Evolutionary conservation across 2,329 filamentous ascomycete species (phyloP), one percentile per base, ranked within the genome.

Genomic region (Penicillium sp.): DNA sequence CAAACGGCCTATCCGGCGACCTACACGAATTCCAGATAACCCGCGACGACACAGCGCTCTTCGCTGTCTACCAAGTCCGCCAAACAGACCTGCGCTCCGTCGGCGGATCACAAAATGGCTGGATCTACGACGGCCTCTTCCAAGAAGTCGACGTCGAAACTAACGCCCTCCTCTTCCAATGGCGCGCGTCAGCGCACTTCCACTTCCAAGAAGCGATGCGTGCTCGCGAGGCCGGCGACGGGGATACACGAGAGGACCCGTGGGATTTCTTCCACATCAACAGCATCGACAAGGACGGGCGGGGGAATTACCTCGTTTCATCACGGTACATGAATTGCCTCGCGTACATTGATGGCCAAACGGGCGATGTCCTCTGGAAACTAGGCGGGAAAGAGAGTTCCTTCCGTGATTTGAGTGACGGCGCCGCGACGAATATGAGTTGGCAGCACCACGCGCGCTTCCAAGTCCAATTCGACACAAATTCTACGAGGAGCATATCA

Each of bases 191-290:
- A 4, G 76, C 82, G 3, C 79, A 82, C 62, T 68, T 81, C 55
- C 54, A 71, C 20, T 58, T 74, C 31, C 58, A 59, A 14, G 68
- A 75, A 25, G 62, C 59, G 15, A 59, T 61, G 34, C 62, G 69
- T n/a, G 53, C 52, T n/a, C 58, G 58, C 28, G 64, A 68, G 11
- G 41, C 20, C 28, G 56, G 57, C 5, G 56, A 60, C 15, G 68
- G 69, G 17, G 61, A 62, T 10, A 61, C 43, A n/a, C 20, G 64
- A 57, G 52, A 55, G 4, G 20, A 59, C 8, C 68, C 81, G 1
- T 85, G 79, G 75, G 83, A 85, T 65, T 85, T 81, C 69, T 84
- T 84, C 71, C 83, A 85, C 68, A 79, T 85, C 69, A 85, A 83
- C 69, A 82, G 79, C 45, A 74, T 84, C 57, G 80, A 82, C 67